Conservation (phyloP, 108 stramenopile genomes). For the Cyclotella atomus region DNA sequence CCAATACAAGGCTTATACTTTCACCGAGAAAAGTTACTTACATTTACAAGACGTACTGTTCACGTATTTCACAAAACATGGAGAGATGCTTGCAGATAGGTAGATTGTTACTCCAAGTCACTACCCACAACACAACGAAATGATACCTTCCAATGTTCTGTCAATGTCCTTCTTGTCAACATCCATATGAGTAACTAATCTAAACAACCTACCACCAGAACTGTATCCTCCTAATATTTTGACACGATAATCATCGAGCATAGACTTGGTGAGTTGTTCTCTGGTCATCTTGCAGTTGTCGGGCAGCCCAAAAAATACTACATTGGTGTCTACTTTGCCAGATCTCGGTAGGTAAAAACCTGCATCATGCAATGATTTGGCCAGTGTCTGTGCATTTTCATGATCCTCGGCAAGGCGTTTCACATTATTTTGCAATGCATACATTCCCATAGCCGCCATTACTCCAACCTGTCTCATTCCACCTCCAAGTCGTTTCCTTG, state of each 20-base stretch:
- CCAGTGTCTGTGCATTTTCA: slow-evolving; percentile 64
- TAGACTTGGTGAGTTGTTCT: slow-evolving; percentile 50
- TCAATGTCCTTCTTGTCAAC: slow-evolving; percentile 69
- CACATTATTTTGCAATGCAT: slow-evolving; percentile 84
- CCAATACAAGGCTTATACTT: slow-evolving; percentile 33
- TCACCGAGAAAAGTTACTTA: neutral
- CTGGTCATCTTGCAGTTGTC: slow-evolving; percentile 46
- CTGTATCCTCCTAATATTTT: slow-evolving; percentile 75
- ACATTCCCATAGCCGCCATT: slow-evolving; percentile 90
- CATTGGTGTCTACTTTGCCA: slow-evolving; percentile 80
- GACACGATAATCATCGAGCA: slow-evolving; percentile 62
- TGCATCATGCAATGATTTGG: slow-evolving; percentile 48
- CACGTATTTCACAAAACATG: neutral
- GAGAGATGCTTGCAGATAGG: neutral
- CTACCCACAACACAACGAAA: slow-evolving; percentile 26
- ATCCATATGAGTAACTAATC: slow-evolving; percentile 76
- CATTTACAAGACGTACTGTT: slow-evolving; percentile 2
- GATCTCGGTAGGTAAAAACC: slow-evolving; percentile 66
- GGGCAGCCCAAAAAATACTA: slow-evolving; percentile 85
- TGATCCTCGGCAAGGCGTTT: slow-evolving; percentile 90
- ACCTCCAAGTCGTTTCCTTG: slow-evolving; percentile 95
- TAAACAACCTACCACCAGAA: slow-evolving; percentile 72
- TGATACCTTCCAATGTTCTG: slow-evolving; percentile 27
- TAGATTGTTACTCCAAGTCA: too few relatives aligned
- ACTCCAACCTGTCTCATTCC: slow-evolving; percentile 97